phyloP scores from a whole-genome alignment of 495 filamentous ascomycete genomes.

The Hypoxylon lienhwacheense region DNA sequence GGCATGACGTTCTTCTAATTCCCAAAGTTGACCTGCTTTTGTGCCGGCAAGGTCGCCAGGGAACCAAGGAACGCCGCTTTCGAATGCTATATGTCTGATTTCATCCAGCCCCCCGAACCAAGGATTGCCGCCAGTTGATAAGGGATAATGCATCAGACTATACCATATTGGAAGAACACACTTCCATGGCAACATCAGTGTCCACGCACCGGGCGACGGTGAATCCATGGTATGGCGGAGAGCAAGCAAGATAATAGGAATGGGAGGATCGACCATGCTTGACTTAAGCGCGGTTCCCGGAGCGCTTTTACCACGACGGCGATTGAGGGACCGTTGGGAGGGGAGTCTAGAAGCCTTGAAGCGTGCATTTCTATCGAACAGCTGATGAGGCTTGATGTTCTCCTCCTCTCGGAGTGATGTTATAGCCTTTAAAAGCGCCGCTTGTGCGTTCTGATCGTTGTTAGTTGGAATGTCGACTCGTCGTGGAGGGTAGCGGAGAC shows the following conservation, averaged over 20 bases:
- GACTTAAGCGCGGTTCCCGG: constrained; percentile 67
- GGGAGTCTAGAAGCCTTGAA: constrained; percentile 62
- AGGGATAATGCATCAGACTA: constrained; percentile 78
- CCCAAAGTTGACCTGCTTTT: constrained; percentile 76
- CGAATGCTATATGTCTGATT: constrained; percentile 77
- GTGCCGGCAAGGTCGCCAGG: constrained; percentile 88
- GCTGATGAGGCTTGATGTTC: constrained; percentile 50
- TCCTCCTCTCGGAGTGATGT: constrained; percentile 72
- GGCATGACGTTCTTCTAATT: constrained; percentile 62
- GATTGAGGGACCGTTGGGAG: constrained; percentile 82
- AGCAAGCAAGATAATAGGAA: constrained; percentile 75
- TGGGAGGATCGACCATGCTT: constrained; percentile 69
- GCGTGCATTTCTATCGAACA: constrained; percentile 73
- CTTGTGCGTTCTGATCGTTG: constrained; percentile 55
- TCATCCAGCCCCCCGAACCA: constrained; percentile 83
- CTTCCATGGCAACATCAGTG: constrained; percentile 87
- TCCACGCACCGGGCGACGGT: constrained; percentile 73
- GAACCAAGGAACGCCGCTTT: constrained; percentile 79
- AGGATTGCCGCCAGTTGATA: constrained; percentile 76
- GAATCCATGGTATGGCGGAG: constrained; percentile 52
- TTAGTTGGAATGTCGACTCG: constrained; percentile 43
- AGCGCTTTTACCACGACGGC: constrained; percentile 68
- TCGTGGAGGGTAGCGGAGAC: constrained; percentile 71
- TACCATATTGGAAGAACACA: constrained; percentile 88
- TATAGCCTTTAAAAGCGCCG: constrained; percentile 53